Evolutionary conservation across 1,139 yeast species (phyloP), one percentile per base, ranked within the genome.

Genomic region (Pneumocystis murina): DNA sequence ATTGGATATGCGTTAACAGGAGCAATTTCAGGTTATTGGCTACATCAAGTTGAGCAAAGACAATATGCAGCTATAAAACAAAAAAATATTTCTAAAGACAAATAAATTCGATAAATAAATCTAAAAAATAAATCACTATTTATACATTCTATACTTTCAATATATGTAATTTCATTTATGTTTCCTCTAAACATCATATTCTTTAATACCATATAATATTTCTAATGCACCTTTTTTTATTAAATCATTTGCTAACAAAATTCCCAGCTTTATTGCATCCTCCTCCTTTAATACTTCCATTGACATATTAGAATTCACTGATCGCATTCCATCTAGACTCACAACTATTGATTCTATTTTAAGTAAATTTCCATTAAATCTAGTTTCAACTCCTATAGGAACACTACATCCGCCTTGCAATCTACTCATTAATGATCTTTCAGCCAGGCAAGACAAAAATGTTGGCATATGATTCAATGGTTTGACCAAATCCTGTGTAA

Each of bases 371-470:
- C 69, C 72, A 57, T 75, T 76, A 69, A 84, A 76, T 69, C 79
- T 86, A 5, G 89, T 79, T 65, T 85, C 81, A 61, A 89, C 96
- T 61, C 98, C 98, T 69, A 92, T 87, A 12, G 98, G 98, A 10
- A 92, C 97, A 0, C 96, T 88, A 76, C 98, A 92, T 17, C 98
- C 98, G 66, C 98, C 98, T 76, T 92, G 97, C 66, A 92, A 79
- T 48, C 87, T 80, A 73, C 95, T 81, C 89, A 92, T 83, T 66
- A 92, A 77, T 16, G 94, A 79, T 70, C 98, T 81, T 76, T 92
- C 98, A 4, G 97, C 95, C n/a, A 84, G 75, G 74, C 98, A 91
- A 70, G 94, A 80, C 68, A 84, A 77, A 1, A 91, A 82, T 1
- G 95, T 81, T 14, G 83, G 80, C 62, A 78, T 75, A 72, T 90